Percentiles rank a stretch among this genome's conserved stretches.
phyloP scores from a whole-genome alignment of 768 basidiomycete species.

The Leccinum imitatum region DNA sequence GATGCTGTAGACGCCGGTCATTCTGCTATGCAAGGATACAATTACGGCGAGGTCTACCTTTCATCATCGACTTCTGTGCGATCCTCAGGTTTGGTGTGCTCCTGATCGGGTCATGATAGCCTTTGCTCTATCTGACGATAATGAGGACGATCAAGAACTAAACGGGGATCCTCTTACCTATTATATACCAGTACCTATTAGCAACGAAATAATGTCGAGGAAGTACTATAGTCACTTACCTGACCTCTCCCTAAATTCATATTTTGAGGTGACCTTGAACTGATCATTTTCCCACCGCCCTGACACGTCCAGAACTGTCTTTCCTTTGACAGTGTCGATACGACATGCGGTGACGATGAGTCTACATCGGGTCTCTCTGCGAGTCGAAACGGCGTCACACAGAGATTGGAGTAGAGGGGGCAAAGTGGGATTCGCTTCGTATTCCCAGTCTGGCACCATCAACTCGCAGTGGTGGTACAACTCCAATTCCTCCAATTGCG shows the following conservation, averaged over 20 bases:
- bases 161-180: not conserved
- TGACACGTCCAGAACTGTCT: not conserved
- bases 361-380: not conserved
- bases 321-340: not conserved
- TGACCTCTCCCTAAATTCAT: not conserved
- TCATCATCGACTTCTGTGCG: not conserved
- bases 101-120: not conserved
- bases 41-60: not conserved
- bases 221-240: not conserved
- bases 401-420: not conserved
- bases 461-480: not conserved
- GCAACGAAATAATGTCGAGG: not conserved
- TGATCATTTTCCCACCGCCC: not conserved
- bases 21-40: not conserved
- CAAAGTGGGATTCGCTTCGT: not conserved
- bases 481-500: not conserved
- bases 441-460: not conserved
- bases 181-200: not conserved
- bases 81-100: not conserved
- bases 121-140: not conserved
- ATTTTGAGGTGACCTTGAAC: not conserved
- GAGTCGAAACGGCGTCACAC: not conserved
- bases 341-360: not conserved
- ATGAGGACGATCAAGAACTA: not conserved
- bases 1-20: not conserved